Conservation (phyloP, 176 grass and related monocot species). For the Oryza meyeriana region DNA sequence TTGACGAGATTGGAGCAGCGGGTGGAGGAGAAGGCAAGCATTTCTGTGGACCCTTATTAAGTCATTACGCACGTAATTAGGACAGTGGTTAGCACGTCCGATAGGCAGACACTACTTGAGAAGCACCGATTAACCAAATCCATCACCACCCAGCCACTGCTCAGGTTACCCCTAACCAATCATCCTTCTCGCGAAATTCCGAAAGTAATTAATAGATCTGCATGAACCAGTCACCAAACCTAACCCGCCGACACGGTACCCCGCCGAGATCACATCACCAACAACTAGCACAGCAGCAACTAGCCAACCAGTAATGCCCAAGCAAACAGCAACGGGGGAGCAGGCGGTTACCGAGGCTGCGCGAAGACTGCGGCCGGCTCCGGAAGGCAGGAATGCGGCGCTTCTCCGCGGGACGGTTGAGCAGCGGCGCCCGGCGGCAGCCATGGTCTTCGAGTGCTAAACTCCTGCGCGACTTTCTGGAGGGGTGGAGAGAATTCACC, state of each 20-base stretch:
- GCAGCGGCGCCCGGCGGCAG: background rate
- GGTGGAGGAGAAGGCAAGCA: slow-evolving; percentile 55
- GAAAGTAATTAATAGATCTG: slow-evolving; percentile 41
- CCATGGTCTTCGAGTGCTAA: background rate
- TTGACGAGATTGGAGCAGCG: slow-evolving; percentile 40
- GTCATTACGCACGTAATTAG: slow-evolving; percentile 22
- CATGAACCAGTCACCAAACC: background rate
- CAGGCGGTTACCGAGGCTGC: slow-evolving; percentile 15
- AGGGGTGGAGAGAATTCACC: background rate
- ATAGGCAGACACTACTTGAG: background rate
- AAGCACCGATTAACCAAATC: slow-evolving; percentile 41
- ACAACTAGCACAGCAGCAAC: background rate
- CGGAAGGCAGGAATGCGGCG: background rate
- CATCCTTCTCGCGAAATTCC: slow-evolving; percentile 9
- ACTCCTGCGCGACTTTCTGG: background rate
- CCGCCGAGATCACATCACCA: slow-evolving; percentile 21
- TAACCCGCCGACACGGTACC: slow-evolving; percentile 14
- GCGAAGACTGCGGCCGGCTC: slow-evolving; percentile 9
- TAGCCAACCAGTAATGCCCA: background rate
- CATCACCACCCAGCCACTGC: background rate
- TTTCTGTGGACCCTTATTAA: slow-evolving; percentile 32
- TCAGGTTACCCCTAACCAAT: background rate
- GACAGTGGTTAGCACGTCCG: slow-evolving; percentile 68
- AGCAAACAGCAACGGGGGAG: background rate
- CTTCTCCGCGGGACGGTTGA: background rate